A percentile compares a stretch with the other conserved stretches of the same genome.
phyloP scores from a whole-genome alignment of 371 early-diverging fungal species.

The Mucor indicus region DNA sequence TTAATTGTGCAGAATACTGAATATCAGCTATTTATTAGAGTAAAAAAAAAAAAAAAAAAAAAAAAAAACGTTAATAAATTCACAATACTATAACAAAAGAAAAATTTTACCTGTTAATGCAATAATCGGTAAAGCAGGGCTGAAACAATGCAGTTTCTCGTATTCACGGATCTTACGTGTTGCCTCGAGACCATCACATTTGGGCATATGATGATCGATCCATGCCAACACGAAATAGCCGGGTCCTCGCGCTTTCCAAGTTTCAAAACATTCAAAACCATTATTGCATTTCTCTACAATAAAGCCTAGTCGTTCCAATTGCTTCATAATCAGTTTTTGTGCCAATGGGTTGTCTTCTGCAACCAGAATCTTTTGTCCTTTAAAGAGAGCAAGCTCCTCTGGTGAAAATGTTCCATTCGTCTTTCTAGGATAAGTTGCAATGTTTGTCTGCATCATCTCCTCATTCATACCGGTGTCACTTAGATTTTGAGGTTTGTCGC shows the following conservation, averaged over 20 bases:
- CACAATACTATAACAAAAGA: no score
- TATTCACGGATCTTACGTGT: constrained; percentile 31
- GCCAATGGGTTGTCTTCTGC: constrained; percentile 48
- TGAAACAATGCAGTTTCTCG: constrained; percentile 25
- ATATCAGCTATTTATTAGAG: constrained; percentile 52
- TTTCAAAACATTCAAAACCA: constrained; percentile 40
- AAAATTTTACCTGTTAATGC: constrained; percentile 40
- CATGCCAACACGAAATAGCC: constrained; percentile 36
- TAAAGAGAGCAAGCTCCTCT: constrained; percentile 40
- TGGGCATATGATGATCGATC: constrained; percentile 53
- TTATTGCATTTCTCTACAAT: constrained; percentile 41
- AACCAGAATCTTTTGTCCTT: constrained; percentile 34
- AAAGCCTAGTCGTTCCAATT: constrained; percentile 34
- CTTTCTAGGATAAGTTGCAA: constrained; percentile 12
- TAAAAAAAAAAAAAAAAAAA: no score
- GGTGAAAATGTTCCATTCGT: constrained; percentile 28
- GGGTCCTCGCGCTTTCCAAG: constrained; percentile 36
- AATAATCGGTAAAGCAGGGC: constrained; percentile 32
- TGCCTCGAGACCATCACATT: constrained; percentile 44
- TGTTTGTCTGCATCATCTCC: no score
- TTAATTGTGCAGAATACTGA: constrained; percentile 48
- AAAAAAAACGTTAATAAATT: not conserved
- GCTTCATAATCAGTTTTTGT: constrained; percentile 40
- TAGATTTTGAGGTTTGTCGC: no score
- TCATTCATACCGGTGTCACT: no score